These are phyloP conservation scores for Nemania sp. DNA, from an alignment of 2,329 filamentous ascomycete genomes.

Conservation along the genomic window DNA sequence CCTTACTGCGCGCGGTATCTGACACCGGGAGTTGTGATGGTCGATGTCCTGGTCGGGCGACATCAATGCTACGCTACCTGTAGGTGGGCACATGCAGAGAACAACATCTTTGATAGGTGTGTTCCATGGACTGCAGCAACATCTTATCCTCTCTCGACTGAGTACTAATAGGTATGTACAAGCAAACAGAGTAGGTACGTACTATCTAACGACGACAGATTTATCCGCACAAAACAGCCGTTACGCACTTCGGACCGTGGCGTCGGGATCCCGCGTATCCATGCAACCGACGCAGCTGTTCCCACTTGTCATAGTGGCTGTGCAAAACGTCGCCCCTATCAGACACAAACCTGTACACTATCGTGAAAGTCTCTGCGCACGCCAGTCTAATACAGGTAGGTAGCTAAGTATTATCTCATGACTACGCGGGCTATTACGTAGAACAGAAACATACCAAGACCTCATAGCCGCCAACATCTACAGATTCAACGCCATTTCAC, in stretches of 20 bases:
- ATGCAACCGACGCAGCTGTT: not conserved
- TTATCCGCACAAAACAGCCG: not conserved
- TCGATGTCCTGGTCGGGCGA: slow-evolving; percentile 17
- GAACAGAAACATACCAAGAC: not conserved
- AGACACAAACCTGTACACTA: not conserved
- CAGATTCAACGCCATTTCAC: not conserved
- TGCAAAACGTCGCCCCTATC: slow-evolving; percentile 1
- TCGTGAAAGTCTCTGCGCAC: not conserved
- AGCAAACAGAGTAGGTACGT: too few species aligned
- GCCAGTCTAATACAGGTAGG: not conserved
- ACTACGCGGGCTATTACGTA: not conserved
- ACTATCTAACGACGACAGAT: not conserved
- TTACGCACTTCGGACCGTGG: slow-evolving; percentile 16
- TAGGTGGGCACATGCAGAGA: slow-evolving; percentile 11
- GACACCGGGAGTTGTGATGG: too few species aligned
- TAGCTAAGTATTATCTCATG: not conserved
- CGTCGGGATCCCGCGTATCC: slow-evolving; percentile 14
- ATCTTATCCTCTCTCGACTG: too few species aligned
- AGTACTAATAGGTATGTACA: too few species aligned
- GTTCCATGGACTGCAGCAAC: not conserved
- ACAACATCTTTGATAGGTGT: not conserved
- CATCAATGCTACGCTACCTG: not conserved
- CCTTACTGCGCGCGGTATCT: too few species aligned
- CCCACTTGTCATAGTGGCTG: slow-evolving; percentile 11
- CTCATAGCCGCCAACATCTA: not conserved